These are phyloP conservation scores for Pulveroboletus frians DNA, from an alignment of 768 basidiomycete species.

Conservation along the genomic window DNA sequence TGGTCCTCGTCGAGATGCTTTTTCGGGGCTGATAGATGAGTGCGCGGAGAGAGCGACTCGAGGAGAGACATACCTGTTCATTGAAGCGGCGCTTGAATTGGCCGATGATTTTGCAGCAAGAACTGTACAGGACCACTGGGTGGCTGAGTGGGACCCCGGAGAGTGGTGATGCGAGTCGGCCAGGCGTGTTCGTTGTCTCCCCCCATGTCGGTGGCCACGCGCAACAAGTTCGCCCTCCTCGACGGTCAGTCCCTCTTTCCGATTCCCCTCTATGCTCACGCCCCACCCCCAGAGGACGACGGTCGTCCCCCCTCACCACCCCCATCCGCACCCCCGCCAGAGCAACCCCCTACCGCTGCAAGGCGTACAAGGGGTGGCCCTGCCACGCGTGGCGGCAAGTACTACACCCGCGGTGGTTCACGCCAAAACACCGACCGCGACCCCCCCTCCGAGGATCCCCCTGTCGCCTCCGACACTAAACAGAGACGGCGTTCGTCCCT, in stretches of 20 bases:
- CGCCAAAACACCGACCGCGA: slow-evolving; percentile 37
- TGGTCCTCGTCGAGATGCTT: slow-evolving; percentile 89
- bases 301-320: slow-evolving; percentile 40
- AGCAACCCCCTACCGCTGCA: slow-evolving; percentile 35
- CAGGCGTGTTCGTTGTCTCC: no score
- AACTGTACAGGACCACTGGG: slow-evolving; percentile 34
- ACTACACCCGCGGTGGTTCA: slow-evolving; percentile 63
- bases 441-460: slow-evolving; percentile 36
- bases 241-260: slow-evolving; percentile 50
- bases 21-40: slow-evolving; percentile 47
- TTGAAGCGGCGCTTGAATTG: background rate
- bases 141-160: slow-evolving; percentile 47
- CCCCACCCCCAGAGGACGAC: slow-evolving; percentile 38
- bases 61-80: slow-evolving; percentile 43
- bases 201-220: slow-evolving; percentile 84
- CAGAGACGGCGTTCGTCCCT: slow-evolving; percentile 29
- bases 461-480: slow-evolving; percentile 29
- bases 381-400: slow-evolving; percentile 61
- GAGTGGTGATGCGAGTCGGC: background rate
- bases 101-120: slow-evolving; percentile 23
- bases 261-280: background rate
- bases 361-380: slow-evolving; percentile 52
- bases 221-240: slow-evolving; percentile 81
- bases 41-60: background rate
- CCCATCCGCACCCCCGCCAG: slow-evolving; percentile 21